Base-by-base conservation (phyloP, 2,329 filamentous ascomycete species). In the Pseudogymnoascus destructans region DNA sequence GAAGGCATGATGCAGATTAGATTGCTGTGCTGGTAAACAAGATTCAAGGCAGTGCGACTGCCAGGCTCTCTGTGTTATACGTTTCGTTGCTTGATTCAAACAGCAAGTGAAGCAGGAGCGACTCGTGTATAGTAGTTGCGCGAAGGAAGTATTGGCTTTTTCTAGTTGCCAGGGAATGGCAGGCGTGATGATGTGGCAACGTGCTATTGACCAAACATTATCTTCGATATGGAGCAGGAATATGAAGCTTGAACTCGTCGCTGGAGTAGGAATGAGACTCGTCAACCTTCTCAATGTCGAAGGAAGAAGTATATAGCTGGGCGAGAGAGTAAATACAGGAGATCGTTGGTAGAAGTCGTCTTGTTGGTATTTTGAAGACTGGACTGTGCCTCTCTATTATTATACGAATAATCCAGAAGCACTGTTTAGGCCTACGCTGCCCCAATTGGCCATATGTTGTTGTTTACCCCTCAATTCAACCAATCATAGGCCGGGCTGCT, bases 1-100 rank as follows among this genome's bases (percentile, higher is more conserved):
- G 71, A 73, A 70, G 73, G 73, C 65, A 72, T 81, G 57, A 59
- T 69, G 61, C 65, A 59, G 40, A 54, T 21, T 46, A 55, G 66
- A 67, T 62, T 64, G 63, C 67, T 23, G 42, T 11, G 57, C 49
- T 61, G 27, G 56, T 32, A 58, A 32, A 49, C 33, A 58, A 25
- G 35, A 42, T 36, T 23, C 21, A 46, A 52, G 42, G 42, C 42
- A 52, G 5, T 30, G 42, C 42, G 23, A 52, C 42, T 52, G 42
- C 42, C 42, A 52, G 42, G 42, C n/a, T 52, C 42, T 52, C n/a
- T 30, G 5, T 52, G 23, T 52, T 52, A 17, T 52, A 25, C 23
- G 42, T 10, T 10, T 30, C n/a, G 42, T 52, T 52, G 42, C 23
- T 52, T 52, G 17, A n/a, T 27, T 30, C 42, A 52, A 52, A 52